Percentiles rank a stretch among this genome's conserved stretches.
Conservation (phyloP, 352 stramenopile genomes). For the Discostella stelligera region DNA sequence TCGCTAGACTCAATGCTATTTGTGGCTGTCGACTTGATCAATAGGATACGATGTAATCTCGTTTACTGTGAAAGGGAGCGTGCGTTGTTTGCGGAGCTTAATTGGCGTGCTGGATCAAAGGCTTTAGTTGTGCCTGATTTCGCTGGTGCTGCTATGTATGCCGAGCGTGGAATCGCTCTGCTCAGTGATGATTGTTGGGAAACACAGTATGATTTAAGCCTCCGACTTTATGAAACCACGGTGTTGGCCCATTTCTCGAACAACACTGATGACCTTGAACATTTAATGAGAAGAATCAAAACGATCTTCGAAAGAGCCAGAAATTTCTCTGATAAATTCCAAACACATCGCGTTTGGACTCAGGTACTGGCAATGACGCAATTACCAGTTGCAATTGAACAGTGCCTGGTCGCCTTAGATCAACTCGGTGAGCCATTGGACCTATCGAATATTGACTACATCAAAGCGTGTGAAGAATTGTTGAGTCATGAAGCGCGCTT, state of each 20-base stretch:
- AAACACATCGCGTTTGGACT: slow-evolving; percentile 10
- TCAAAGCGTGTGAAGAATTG: slow-evolving; percentile 4
- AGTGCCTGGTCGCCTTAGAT: slow-evolving; percentile 6
- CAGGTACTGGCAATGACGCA: slow-evolving; percentile 5
- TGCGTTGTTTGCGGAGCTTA: slow-evolving; percentile 18
- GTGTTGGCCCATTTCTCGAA: slow-evolving; percentile 12
- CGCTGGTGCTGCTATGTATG: slow-evolving; percentile 13
- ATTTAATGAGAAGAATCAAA: slow-evolving; percentile 9
- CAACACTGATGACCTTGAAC: not conserved
- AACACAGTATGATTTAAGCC: slow-evolving; percentile 24
- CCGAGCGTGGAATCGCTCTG: slow-evolving; percentile 17
- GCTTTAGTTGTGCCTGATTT: slow-evolving; percentile 26
- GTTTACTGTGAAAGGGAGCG: slow-evolving; percentile 6
- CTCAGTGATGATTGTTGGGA: slow-evolving; percentile 24
- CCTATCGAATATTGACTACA: slow-evolving; percentile 3
- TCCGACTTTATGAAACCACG: slow-evolving; percentile 20
- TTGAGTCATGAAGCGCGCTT: not conserved
- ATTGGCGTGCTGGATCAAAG: slow-evolving; percentile 22
- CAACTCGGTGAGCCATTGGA: slow-evolving; percentile 22
- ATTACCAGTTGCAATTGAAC: not conserved
- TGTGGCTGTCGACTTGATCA: slow-evolving; percentile 36
- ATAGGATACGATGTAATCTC: slow-evolving; percentile 14
- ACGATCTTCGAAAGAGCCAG: slow-evolving; percentile 17
- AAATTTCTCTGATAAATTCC: slow-evolving; percentile 17
- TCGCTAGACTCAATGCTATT: slow-evolving; percentile 29